Percentiles rank a stretch among this genome's conserved stretches.
These are phyloP conservation scores for Barbarea vulgaris DNA, from an alignment of 345 rosid genomes.

Conservation along the genomic window DNA sequence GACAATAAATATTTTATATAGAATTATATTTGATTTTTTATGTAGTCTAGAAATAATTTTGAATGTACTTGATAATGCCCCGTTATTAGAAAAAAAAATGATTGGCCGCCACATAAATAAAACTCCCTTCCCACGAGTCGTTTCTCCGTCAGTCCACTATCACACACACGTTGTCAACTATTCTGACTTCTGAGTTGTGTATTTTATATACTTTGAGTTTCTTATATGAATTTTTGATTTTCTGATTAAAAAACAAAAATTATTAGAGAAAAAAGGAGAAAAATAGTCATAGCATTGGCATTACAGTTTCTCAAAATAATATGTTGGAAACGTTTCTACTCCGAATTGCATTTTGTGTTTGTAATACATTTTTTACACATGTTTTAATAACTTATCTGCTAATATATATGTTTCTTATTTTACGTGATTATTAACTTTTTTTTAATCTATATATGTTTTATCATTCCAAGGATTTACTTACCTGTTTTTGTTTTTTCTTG, in stretches of 20 bases:
- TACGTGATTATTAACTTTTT: neutral
- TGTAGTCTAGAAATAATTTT: neutral
- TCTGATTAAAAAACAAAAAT: neutral
- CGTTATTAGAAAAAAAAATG: neutral
- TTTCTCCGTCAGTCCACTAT: constrained; percentile 6
- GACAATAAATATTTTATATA: too few relatives aligned
- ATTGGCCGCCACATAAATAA: neutral
- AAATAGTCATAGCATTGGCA: neutral
- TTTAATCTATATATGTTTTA: neutral
- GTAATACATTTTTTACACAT: neutral
- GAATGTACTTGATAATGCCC: neutral
- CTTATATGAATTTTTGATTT: neutral
- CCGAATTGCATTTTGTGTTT: neutral
- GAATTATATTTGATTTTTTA: neutral
- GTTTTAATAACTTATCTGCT: neutral
- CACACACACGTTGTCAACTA: constrained; percentile 8
- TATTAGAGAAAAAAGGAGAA: neutral
- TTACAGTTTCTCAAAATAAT: neutral
- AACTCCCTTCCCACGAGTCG: constrained; percentile 13
- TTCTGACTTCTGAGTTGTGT: neutral
- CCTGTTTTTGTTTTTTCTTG: too few relatives aligned
- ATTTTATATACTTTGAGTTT: neutral
- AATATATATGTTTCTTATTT: neutral
- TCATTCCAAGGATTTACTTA: too few relatives aligned
- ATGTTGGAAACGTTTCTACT: neutral